phyloP scores from a whole-genome alignment of 192 early-diverging fungal genomes.

The Chytriomyces confervae region DNA sequence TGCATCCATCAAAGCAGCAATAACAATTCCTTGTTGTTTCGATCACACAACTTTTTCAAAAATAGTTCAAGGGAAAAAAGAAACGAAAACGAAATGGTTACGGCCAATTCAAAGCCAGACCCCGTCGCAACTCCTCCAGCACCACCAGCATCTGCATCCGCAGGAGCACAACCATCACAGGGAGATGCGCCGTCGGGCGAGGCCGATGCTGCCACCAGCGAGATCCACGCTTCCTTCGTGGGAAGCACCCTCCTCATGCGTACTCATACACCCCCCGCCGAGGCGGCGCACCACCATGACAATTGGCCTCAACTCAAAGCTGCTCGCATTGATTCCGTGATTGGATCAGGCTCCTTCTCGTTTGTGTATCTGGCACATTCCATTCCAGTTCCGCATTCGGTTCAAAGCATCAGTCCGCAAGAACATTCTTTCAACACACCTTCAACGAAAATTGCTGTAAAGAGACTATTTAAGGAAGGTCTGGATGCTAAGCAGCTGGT shows the following conservation, averaged over 20 bases:
- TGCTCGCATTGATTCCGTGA: constrained; percentile 38
- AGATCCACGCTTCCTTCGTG: background rate
- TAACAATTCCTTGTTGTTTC: too few species aligned
- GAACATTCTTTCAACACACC: background rate
- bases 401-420: constrained; percentile 1
- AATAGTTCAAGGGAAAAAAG: too few species aligned
- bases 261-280: background rate
- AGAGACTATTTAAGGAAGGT: constrained; percentile 56
- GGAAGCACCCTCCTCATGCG: background rate
- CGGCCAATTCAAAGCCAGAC: too few species aligned
- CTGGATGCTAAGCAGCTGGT: constrained; percentile 47
- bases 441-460: constrained; percentile 45
- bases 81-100: too few species aligned
- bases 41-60: too few species aligned
- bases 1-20: too few species aligned
- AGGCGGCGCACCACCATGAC: background rate
- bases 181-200: background rate
- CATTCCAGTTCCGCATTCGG: background rate
- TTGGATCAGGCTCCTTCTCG: constrained; percentile 58
- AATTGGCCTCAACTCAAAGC: background rate
- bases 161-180: background rate
- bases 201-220: background rate
- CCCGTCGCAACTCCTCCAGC: background rate
- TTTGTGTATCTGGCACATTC: constrained; percentile 48
- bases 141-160: background rate